Evolutionary conservation across 2,329 filamentous ascomycete genomes (phyloP).

Genomic region (Sarocladium kiliense): DNA sequence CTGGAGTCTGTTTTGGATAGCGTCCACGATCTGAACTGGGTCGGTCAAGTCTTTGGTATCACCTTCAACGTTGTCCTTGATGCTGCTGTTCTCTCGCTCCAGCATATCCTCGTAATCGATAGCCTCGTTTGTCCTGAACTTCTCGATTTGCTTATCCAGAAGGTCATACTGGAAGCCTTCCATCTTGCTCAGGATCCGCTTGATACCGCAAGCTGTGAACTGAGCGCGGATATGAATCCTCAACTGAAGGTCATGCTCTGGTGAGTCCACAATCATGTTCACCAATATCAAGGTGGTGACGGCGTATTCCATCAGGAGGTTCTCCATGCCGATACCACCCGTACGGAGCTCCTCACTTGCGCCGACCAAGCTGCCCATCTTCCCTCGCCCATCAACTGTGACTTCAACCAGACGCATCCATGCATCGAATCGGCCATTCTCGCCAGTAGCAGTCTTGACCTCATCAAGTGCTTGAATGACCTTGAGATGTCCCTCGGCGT

Average conservation of each 20-base stretch:
- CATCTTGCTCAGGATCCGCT: conserved; percentile 93
- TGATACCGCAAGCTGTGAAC: conserved; percentile 93
- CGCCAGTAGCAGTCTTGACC: conserved; percentile 80
- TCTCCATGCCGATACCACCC: conserved; percentile 97
- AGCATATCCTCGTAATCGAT: conserved; percentile 98
- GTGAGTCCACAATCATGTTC: conserved; percentile 94
- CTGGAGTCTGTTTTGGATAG: conserved; percentile 78
- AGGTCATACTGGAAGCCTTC: conserved; percentile 96
- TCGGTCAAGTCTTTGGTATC: conserved; percentile 91
- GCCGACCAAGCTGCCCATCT: conserved; percentile 97
- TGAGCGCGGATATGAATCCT: conserved; percentile 93
- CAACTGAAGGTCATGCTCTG: conserved; percentile 82
- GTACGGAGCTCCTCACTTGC: conserved; percentile 94
- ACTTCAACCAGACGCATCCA: conserved; percentile 99
- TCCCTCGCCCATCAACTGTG: conserved; percentile 91
- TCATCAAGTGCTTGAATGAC: conserved; percentile 91
- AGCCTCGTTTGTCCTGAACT: conserved; percentile 87
- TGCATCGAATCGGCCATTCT: conserved; percentile 93
- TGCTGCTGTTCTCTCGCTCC: conserved; percentile 83
- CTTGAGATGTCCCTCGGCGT: conserved; percentile 81
- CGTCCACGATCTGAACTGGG: conserved; percentile 87
- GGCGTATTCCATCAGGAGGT: conserved; percentile 97
- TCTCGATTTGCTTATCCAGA: conserved; percentile 96
- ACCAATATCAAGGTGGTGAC: conserved; percentile 90
- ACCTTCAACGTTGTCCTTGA: conserved; percentile 80